phyloP scores from a whole-genome alignment of 2,329 filamentous ascomycete species.

The Botrytis fabae region DNA sequence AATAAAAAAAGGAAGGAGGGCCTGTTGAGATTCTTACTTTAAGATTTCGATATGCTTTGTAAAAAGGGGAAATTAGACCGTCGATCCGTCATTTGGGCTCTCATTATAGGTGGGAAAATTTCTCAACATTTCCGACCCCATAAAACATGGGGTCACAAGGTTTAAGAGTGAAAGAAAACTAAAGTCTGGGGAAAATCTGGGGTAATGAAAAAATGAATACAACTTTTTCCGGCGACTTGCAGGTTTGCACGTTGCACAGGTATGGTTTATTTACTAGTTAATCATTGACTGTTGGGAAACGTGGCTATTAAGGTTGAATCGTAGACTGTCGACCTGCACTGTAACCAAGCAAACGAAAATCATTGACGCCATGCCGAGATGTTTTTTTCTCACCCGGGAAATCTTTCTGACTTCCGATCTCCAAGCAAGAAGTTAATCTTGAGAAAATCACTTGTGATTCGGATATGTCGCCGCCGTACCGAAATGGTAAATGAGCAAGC shows the following conservation, averaged over 20 bases:
- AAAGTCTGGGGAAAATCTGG: not conserved
- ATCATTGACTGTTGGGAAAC: not conserved
- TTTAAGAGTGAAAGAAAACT: not conserved
- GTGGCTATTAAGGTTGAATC: not conserved
- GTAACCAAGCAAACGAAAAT: not conserved
- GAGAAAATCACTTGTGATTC: not conserved
- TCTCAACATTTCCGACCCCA: not conserved
- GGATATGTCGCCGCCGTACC: not conserved
- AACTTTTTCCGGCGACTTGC: not conserved
- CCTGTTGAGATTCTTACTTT: not conserved
- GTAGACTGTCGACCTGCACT: not conserved
- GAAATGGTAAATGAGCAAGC: not conserved
- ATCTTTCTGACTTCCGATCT: not conserved
- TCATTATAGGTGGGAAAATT: slow-evolving; percentile 19
- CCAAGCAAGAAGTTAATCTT: not conserved
- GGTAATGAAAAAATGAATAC: not conserved
- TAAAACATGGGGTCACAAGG: not conserved
- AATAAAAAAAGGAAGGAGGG: not conserved
- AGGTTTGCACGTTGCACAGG: not conserved
- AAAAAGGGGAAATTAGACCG: not conserved
- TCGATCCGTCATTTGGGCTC: not conserved
- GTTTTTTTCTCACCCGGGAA: not conserved
- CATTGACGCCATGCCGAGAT: not conserved
- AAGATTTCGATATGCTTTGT: not conserved
- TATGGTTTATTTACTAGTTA: not conserved